These are phyloP conservation scores for Solanum lycopersicoides DNA, from an alignment of 257 asterid species.

Conservation along the genomic window DNA sequence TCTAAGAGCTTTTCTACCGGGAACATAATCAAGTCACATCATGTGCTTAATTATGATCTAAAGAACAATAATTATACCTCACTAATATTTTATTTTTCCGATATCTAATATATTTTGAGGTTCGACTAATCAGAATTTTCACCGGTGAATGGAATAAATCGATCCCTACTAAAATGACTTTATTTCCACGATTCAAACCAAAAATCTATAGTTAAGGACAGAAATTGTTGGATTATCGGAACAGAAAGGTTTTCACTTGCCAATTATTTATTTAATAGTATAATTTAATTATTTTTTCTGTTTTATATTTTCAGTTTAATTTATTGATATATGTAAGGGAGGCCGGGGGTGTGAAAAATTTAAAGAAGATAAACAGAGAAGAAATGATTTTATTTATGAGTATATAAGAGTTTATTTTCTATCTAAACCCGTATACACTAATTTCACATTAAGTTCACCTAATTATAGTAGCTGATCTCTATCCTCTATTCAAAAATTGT, in stretches of 20 bases:
- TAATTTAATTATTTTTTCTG: no score
- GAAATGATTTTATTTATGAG: not conserved
- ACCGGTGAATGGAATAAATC: no score
- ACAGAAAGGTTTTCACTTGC: not conserved
- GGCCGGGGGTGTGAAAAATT: not conserved
- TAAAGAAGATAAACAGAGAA: not conserved
- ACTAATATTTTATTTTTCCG: no score
- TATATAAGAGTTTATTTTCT: not conserved
- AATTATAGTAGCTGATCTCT: not conserved
- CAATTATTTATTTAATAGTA: not conserved
- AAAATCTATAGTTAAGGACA: not conserved
- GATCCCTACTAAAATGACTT: no score
- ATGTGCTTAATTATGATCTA: not conserved
- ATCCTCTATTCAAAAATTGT: not conserved
- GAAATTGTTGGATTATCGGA: not conserved
- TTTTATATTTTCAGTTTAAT: not conserved
- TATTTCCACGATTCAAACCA: not conserved
- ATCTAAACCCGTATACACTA: not conserved
- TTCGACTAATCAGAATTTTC: no score
- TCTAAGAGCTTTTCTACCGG: not conserved
- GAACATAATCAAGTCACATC: not conserved
- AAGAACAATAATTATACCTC: not conserved
- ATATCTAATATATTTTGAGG: no score
- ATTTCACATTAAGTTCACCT: not conserved
- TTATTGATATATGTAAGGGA: not conserved